Base-by-base conservation (phyloP, 768 basidiomycete genomes). In the Collybiopsis confluens region DNA sequence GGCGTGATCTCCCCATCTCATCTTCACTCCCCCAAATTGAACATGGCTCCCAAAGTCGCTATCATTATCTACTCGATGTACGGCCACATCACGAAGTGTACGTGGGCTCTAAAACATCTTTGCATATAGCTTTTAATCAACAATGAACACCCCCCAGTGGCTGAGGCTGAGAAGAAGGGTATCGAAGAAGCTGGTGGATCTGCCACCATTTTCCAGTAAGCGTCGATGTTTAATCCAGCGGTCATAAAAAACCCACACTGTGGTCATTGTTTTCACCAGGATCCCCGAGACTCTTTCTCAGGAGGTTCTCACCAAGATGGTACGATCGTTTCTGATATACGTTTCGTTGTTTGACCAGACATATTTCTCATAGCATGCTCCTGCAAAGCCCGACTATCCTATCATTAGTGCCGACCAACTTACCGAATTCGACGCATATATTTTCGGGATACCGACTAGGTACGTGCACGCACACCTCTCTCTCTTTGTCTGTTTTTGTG, bases 271-370 rank as follows among this genome's bases (percentile, higher is more conserved):
- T 27, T 40, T 28, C 8, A 47, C 9, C 57, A 90, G 88, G 68
- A 79, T 95, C 55, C 62, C 83, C 48, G 92, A 95, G 72, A 95
- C 91, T 0, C 85, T 95, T 49, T 62, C 86, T 2, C 64, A 76
- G 9, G 87, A 90, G 8, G 65, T 92, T 47, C 74, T 93, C 33
- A 61, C 64, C 40, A 79, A 79, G 66, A 81, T 96, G 82, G 30
- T 33, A 33, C 30, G 30, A 33, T 33, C 13, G 5, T 33, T 33
- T 33, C 13, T 33, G n/a, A n/a, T n/a, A n/a, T 13, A 13, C 30
- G 5, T 5, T 33, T 33, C 5, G 30, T 33, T 33, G 30, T 33
- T 33, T 13, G 30, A 33, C 5, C 13, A 33, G 13, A 13, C 6
- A 33, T 13, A 6, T 5, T 33, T 33, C 5, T 33, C 30, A 6